A percentile compares a stretch with the other conserved stretches of the same genome.
Conservation (phyloP, 306 rosid species). For the Heteromeles arbutifolia region DNA sequence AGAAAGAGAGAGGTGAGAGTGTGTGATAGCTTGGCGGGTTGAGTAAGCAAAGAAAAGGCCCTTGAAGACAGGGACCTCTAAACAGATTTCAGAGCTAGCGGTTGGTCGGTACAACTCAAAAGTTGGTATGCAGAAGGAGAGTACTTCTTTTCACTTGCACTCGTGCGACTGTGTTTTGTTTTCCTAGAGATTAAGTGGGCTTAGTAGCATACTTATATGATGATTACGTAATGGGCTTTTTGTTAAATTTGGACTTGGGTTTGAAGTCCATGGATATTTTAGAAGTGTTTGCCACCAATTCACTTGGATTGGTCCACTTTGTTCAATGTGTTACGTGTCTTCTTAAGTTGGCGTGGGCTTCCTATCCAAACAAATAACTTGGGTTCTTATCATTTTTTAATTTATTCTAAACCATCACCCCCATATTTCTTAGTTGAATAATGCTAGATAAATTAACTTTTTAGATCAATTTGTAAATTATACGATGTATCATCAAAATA, state of each 20-base stretch:
- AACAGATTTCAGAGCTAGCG: slow-evolving; percentile 27
- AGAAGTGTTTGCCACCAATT: neutral
- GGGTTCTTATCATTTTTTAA: no score
- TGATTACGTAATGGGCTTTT: neutral
- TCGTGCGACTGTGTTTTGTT: neutral
- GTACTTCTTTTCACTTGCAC: neutral
- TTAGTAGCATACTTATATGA: neutral
- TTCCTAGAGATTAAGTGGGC: neutral
- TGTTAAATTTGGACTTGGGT: neutral
- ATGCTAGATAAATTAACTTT: no score
- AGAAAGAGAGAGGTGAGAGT: slow-evolving; percentile 6
- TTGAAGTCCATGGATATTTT: neutral
- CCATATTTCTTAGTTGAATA: no score
- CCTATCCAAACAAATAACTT: no score
- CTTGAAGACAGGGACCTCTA: slow-evolving; percentile 34
- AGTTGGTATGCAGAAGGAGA: slow-evolving; percentile 1
- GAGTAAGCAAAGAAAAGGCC: slow-evolving; percentile 48
- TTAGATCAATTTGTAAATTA: no score
- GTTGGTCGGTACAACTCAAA: slow-evolving; percentile 38
- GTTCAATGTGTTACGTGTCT: neutral
- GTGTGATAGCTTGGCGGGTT: neutral
- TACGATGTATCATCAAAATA: no score
- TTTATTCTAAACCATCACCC: no score
- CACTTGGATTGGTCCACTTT: neutral
- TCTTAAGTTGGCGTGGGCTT: neutral